Conservation (phyloP, 345 rosid species). For the Balakata baccata region DNA sequence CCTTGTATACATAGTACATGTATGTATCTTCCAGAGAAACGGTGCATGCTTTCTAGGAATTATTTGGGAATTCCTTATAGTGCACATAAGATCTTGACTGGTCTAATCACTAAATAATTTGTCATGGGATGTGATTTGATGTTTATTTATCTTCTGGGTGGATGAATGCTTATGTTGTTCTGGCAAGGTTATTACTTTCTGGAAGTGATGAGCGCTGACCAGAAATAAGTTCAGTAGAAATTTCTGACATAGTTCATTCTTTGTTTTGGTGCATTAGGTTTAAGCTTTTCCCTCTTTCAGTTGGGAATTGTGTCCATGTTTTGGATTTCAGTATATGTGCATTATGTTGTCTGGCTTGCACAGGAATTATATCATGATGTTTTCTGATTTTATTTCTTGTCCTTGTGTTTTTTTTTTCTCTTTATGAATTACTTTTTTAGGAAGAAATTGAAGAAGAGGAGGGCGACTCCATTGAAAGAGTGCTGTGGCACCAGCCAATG, state of each 20-base stretch:
- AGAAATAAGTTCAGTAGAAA: neutral
- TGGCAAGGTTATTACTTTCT: neutral
- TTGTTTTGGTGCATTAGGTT: neutral
- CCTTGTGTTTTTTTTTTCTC: neutral
- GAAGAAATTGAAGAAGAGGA: slow-evolving; percentile 96
- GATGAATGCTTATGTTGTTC: neutral
- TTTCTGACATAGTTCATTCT: neutral
- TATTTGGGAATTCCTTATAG: neutral
- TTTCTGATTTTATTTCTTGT: slow-evolving; percentile 6
- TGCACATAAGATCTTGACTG: neutral
- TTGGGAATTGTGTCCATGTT: neutral
- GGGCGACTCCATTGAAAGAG: slow-evolving; percentile 89
- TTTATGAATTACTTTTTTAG: slow-evolving; percentile 37
- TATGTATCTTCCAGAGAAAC: neutral
- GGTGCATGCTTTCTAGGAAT: neutral
- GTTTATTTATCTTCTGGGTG: neutral
- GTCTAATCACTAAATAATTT: neutral
- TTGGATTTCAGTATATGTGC: slow-evolving; percentile 1
- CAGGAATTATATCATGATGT: neutral
- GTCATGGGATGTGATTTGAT: neutral
- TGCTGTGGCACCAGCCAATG: slow-evolving; percentile 95
- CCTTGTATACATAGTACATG: neutral
- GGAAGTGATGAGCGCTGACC: neutral
- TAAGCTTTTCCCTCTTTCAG: neutral
- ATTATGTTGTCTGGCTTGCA: neutral